Evolutionary conservation across 2,329 filamentous ascomycete genomes (phyloP).

Genomic region (Fusarium nodosum): DNA sequence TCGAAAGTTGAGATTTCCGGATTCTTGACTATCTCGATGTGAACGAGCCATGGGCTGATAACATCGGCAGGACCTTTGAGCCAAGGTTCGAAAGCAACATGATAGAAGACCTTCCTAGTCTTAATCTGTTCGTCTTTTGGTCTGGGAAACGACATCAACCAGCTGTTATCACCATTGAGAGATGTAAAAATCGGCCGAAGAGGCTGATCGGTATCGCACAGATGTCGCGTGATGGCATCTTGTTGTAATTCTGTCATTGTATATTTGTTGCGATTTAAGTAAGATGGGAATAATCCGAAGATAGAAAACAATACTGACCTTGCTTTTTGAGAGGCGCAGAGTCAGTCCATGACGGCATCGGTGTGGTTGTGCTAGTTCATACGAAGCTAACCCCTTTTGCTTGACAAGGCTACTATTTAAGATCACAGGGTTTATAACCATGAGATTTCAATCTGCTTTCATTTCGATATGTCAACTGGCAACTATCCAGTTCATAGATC

Average conservation of each 20-base stretch:
- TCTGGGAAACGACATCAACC: slow-evolving; percentile 54
- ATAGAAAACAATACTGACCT: background rate
- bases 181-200: slow-evolving; percentile 50
- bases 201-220: background rate
- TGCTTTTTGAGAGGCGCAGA: background rate
- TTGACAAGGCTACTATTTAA: background rate
- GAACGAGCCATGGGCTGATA: slow-evolving; percentile 42
- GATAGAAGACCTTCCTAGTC: slow-evolving; percentile 49
- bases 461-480: slow-evolving; percentile 8
- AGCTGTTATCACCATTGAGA: slow-evolving; percentile 55
- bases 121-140: slow-evolving; percentile 42
- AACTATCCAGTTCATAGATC: slow-evolving; percentile 9
- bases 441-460: background rate
- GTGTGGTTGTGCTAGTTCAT: background rate
- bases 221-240: background rate
- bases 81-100: slow-evolving; percentile 55
- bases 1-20: slow-evolving; percentile 15
- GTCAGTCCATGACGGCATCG: slow-evolving; percentile 15
- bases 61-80: slow-evolving; percentile 47
- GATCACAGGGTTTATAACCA: background rate
- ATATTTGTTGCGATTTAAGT: background rate
- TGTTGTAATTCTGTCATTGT: slow-evolving; percentile 4
- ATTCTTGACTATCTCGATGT: slow-evolving; percentile 23
- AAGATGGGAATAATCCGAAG: no score
- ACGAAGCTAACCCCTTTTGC: background rate